Evolutionary conservation across 1,284 basidiomycete species (phyloP).

Genomic region (Tilletia indica): DNA sequence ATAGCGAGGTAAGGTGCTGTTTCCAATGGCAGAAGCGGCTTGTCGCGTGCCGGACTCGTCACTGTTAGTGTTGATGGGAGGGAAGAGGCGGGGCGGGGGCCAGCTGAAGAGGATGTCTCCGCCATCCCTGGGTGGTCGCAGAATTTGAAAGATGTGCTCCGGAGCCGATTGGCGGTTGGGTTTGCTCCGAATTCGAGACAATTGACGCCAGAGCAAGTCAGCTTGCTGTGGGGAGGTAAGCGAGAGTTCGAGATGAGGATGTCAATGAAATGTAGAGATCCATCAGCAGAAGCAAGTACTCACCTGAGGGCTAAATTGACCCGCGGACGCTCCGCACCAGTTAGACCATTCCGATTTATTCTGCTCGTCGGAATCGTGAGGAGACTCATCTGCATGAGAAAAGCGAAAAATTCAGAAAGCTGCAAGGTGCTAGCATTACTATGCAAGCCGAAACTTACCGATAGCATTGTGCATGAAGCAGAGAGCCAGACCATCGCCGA

Average conservation of each 20-base stretch:
- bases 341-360: slow-evolving; percentile 82
- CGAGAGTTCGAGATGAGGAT: too few species aligned
- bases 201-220: slow-evolving; percentile 34
- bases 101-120: slow-evolving; percentile 75
- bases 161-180: slow-evolving; percentile 38
- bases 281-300: slow-evolving; percentile 29
- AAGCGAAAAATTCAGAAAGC: too few species aligned
- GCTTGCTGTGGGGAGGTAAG: slow-evolving; percentile 27
- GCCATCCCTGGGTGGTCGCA: slow-evolving; percentile 61
- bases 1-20: slow-evolving; percentile 29
- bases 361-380: slow-evolving; percentile 76
- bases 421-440: too few species aligned
- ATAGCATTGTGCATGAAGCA: slow-evolving; percentile 91
- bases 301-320: slow-evolving; percentile 56
- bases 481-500: slow-evolving; percentile 81
- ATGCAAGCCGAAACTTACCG: too few species aligned
- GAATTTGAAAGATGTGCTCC: slow-evolving; percentile 75
- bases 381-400: slow-evolving; percentile 61
- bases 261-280: too few species aligned
- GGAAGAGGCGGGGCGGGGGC: slow-evolving; percentile 64
- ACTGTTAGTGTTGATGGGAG: slow-evolving; percentile 6
- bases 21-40: slow-evolving; percentile 17
- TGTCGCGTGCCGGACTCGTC: not conserved
- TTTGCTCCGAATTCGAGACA: slow-evolving; percentile 21
- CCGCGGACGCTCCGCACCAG: slow-evolving; percentile 77